Percentiles rank a stretch among this genome's conserved stretches.
Conservation (phyloP, 768 basidiomycete species). For the Boletales sp. region DNA sequence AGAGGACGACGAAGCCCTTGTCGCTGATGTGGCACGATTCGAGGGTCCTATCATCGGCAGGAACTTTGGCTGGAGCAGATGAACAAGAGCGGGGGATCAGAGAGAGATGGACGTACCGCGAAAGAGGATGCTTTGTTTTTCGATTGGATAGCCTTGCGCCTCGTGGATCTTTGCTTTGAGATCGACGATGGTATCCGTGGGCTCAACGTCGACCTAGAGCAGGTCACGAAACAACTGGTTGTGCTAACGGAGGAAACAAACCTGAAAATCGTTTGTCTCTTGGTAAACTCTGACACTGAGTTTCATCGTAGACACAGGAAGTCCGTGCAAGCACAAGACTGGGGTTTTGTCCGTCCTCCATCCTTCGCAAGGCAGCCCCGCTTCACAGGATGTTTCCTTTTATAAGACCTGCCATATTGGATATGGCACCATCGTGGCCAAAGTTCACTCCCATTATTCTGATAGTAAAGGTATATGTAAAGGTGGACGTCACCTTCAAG, state of each 20-base stretch:
- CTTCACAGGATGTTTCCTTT: neutral
- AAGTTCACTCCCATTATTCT: no score
- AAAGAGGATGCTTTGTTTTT: constrained; percentile 4
- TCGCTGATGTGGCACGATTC: constrained; percentile 1
- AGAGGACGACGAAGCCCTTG: constrained; percentile 2
- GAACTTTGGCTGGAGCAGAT: neutral
- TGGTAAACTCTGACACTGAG: neutral
- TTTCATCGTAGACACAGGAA: neutral
- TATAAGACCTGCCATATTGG: neutral
- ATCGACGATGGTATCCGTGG: neutral
- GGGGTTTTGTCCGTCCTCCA: neutral
- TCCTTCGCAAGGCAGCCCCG: neutral
- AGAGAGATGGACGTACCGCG: neutral
- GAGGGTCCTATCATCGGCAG: neutral
- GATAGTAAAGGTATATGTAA: no score
- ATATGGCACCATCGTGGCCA: no score
- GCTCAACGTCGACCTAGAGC: constrained; percentile 1
- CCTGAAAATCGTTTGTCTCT: constrained; percentile 1
- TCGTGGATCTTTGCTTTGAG: constrained; percentile 4
- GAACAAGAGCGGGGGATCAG: neutral
- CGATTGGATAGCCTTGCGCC: neutral
- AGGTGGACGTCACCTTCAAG: no score
- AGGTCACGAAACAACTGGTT: no score
- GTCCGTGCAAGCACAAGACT: neutral
- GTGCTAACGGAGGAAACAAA: neutral